Percentiles rank a stretch among this genome's conserved stretches.
These are phyloP conservation scores for Sclerotinia subarctica DNA, from an alignment of 2,329 filamentous ascomycete species.

Conservation along the genomic window DNA sequence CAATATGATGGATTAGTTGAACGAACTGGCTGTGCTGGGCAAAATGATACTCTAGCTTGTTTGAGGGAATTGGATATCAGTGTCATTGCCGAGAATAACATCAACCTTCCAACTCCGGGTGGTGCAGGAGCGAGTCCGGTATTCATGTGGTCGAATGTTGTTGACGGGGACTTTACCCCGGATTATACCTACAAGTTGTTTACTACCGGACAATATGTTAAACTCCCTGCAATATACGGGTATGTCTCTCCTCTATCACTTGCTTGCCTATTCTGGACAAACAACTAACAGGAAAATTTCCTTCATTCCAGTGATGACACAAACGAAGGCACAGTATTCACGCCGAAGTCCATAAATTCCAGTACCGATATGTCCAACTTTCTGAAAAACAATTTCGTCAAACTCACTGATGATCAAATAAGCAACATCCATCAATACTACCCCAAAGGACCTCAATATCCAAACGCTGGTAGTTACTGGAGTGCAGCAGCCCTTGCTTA, in stretches of 20 bases:
- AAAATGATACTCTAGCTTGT: slow-evolving; percentile 44
- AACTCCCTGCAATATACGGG: slow-evolving; percentile 52
- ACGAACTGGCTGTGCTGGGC: slow-evolving; percentile 43
- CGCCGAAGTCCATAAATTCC: slow-evolving; percentile 48
- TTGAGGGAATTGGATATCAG: slow-evolving; percentile 44
- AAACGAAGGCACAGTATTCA: slow-evolving; percentile 64
- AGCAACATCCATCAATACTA: slow-evolving; percentile 53
- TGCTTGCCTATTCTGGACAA: no score
- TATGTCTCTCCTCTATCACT: slow-evolving; percentile 16
- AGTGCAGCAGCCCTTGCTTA: slow-evolving; percentile 56
- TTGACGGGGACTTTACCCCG: slow-evolving; percentile 52
- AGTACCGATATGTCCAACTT: slow-evolving; percentile 51
- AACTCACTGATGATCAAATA: slow-evolving; percentile 50
- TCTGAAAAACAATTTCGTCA: slow-evolving; percentile 56
- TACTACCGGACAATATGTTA: slow-evolving; percentile 48
- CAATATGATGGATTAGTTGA: slow-evolving; percentile 50
- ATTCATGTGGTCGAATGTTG: slow-evolving; percentile 53
- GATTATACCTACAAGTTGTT: slow-evolving; percentile 51
- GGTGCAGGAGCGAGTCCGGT: slow-evolving; percentile 42
- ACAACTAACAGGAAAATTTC: neutral
- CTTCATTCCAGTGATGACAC: slow-evolving; percentile 48
- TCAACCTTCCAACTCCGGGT: slow-evolving; percentile 40
- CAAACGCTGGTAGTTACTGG: slow-evolving; percentile 55
- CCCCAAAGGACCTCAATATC: slow-evolving; percentile 47
- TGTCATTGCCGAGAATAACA: slow-evolving; percentile 45